A percentile compares a stretch with the other conserved stretches of the same genome.
These are phyloP conservation scores for Pleurotus djamor DNA, from an alignment of 768 basidiomycete genomes.

Conservation along the genomic window DNA sequence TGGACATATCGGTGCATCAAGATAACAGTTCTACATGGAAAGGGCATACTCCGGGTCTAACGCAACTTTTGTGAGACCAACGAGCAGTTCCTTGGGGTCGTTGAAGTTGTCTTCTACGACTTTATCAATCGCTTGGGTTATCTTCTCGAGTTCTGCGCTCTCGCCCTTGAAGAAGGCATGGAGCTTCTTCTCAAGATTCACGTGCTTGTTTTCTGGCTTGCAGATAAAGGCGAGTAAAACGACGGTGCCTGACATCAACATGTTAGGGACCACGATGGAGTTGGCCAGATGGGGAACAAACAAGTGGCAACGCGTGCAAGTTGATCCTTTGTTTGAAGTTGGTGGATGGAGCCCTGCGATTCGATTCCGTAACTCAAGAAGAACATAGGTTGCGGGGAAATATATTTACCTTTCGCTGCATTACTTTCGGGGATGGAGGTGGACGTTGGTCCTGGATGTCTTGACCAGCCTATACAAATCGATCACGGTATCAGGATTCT, in stretches of 20 bases:
- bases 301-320: conserved; percentile 1
- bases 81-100: not conserved
- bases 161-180: not conserved
- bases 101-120: not conserved
- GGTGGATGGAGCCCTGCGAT: not conserved
- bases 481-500: not conserved
- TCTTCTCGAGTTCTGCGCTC: not conserved
- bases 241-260: not conserved
- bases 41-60: not conserved
- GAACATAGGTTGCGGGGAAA: not conserved
- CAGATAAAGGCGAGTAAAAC: not conserved
- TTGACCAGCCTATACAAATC: not conserved
- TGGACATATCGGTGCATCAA: too few relatives aligned
- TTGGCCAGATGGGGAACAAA: not conserved
- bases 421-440: not conserved
- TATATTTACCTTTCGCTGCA: not conserved
- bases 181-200: not conserved
- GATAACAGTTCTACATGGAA: too few relatives aligned
- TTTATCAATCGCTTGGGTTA: not conserved
- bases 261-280: not conserved
- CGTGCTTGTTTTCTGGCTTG: not conserved
- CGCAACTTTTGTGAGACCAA: not conserved
- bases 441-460: not conserved
- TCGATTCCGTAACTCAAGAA: not conserved
- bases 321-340: not conserved